These are phyloP conservation scores for Bruguiera gymnorhiza DNA, from an alignment of 345 rosid species.

Conservation along the genomic window DNA sequence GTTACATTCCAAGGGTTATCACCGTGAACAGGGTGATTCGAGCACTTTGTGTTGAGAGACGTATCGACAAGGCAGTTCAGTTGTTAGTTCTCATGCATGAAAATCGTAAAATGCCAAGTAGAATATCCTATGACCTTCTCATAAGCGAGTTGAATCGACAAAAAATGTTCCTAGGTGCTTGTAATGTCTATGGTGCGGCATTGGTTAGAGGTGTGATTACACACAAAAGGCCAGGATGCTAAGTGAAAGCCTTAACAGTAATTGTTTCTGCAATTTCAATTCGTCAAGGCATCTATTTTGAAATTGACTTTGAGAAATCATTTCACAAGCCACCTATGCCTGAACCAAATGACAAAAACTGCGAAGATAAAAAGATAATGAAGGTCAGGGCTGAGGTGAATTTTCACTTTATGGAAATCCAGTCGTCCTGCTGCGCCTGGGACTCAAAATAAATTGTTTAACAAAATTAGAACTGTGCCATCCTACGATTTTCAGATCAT, in stretches of 20 bases:
- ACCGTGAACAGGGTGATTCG: conserved; percentile 39
- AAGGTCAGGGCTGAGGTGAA: too few species aligned
- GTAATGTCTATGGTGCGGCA: conserved; percentile 48
- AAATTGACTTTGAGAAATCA: not conserved
- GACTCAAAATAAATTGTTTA: too few species aligned
- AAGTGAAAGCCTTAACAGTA: not conserved
- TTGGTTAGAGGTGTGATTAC: conserved; percentile 49
- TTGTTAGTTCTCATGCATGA: conserved; percentile 39
- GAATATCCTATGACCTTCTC: conserved; percentile 34
- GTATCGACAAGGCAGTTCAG: conserved; percentile 38
- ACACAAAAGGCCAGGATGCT: conserved; percentile 24
- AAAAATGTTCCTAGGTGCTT: conserved; percentile 27
- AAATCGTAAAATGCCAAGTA: conserved; percentile 29
- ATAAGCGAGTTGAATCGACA: conserved; percentile 45
- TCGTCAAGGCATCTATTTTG: not conserved
- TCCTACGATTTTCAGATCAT: too few species aligned
- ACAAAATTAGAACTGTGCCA: too few species aligned
- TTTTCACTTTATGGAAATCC: too few species aligned
- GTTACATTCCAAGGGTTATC: conserved; percentile 35
- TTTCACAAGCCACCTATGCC: not conserved
- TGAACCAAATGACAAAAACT: not conserved
- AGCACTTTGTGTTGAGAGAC: conserved; percentile 39
- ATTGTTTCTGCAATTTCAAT: not conserved
- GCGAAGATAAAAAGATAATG: too few species aligned
- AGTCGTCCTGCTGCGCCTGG: too few species aligned